These are phyloP conservation scores for Drosera capensis DNA, from an alignment of 148 eudicot species.

Conservation along the genomic window DNA sequence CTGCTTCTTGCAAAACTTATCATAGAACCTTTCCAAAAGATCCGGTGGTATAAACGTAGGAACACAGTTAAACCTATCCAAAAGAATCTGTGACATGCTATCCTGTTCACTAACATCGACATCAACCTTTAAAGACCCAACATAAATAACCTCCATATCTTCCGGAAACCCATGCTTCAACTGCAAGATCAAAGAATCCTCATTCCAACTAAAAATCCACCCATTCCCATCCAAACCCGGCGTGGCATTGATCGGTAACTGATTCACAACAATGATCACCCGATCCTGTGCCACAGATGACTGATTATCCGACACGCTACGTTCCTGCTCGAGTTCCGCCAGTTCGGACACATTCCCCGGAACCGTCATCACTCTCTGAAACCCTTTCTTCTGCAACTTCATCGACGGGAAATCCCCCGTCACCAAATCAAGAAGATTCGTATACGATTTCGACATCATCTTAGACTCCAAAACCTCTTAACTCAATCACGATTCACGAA, in stretches of 20 bases:
- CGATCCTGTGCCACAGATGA: slow-evolving; percentile 21
- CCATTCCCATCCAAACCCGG: slow-evolving; percentile 17
- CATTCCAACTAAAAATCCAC: slow-evolving; percentile 31
- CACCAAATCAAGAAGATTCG: slow-evolving; percentile 25
- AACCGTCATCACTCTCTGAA: slow-evolving; percentile 26
- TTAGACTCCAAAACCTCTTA: background rate
- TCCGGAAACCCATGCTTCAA: slow-evolving; percentile 31
- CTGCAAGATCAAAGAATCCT: slow-evolving; percentile 27
- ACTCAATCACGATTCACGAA: slow-evolving; percentile 1
- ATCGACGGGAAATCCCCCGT: slow-evolving; percentile 21
- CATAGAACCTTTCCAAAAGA: slow-evolving; percentile 17
- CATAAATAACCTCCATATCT: slow-evolving; percentile 29
- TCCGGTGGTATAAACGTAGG: slow-evolving; percentile 23
- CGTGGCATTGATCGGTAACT: slow-evolving; percentile 17
- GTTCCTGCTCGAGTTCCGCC: slow-evolving; percentile 18
- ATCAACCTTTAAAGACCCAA: slow-evolving; percentile 22
- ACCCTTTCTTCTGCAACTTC: slow-evolving; percentile 16
- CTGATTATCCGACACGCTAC: slow-evolving; percentile 24
- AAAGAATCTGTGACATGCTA: slow-evolving; percentile 27
- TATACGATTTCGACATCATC: slow-evolving; percentile 28
- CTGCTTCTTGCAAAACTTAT: slow-evolving; percentile 32
- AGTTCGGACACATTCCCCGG: slow-evolving; percentile 28
- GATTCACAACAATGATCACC: slow-evolving; percentile 24
- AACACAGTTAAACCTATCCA: slow-evolving; percentile 21
- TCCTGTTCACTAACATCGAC: slow-evolving; percentile 28